Evolutionary conservation across 2,329 filamentous ascomycete species (phyloP).

Genomic region (Diplodia scrobiculata): DNA sequence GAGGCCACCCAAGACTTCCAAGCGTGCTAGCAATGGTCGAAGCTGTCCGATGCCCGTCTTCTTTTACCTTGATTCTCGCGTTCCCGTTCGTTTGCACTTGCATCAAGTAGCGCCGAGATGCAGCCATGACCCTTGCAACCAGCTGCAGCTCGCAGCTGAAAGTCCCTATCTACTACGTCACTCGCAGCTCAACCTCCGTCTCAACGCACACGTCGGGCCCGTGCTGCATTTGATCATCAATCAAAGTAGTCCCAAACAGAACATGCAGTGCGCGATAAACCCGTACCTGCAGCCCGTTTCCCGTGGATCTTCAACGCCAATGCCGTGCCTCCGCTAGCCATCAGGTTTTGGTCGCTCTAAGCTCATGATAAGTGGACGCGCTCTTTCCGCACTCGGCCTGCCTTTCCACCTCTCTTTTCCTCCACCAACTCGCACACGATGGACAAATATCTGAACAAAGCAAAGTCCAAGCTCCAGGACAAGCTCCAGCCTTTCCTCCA

Average conservation of each 20-base stretch:
- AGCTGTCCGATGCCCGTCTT: neutral
- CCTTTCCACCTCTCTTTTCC: neutral
- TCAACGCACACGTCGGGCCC: constrained; percentile 4
- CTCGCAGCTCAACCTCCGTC: constrained; percentile 12
- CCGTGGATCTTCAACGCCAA: neutral
- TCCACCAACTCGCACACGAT: neutral
- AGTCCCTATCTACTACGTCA: constrained; percentile 11
- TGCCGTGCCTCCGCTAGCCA: constrained; percentile 12
- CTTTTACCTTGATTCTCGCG: neutral
- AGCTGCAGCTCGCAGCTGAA: constrained; percentile 10
- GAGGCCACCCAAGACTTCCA: neutral
- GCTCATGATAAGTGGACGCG: constrained; percentile 2
- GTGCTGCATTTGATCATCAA: constrained; percentile 15
- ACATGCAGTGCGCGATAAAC: neutral
- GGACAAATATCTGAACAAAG: constrained; percentile 29
- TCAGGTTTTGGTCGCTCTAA: constrained; percentile 5
- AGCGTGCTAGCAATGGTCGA: neutral
- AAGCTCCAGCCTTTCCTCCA: constrained; percentile 21
- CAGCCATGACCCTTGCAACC: constrained; percentile 19
- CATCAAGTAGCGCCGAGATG: constrained; percentile 11
- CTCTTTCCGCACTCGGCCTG: neutral
- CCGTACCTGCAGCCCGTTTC: neutral
- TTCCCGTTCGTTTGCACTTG: constrained; percentile 1
- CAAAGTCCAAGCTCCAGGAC: constrained; percentile 28
- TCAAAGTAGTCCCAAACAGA: constrained; percentile 3